Base-by-base conservation (phyloP, 1,284 basidiomycete species). In the Moesziomyces sp. region DNA sequence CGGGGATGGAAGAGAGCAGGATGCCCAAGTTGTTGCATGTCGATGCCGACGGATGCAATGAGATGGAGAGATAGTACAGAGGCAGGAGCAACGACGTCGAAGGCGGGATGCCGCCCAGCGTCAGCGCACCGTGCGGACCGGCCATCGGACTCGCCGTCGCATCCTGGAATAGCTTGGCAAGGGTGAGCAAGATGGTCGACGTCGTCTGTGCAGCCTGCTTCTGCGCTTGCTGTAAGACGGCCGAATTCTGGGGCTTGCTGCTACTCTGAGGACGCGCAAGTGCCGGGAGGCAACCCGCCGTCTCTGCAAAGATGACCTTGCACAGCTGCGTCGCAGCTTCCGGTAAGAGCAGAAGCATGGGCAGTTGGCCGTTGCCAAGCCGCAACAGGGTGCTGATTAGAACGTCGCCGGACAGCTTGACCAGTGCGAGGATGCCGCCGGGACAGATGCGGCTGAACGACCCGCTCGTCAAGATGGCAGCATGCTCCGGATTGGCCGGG, bases 1-100 rank as follows among this genome's bases (percentile, higher is more conserved):
- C 78, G 2, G 85, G 82, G 43, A 89, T 83, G 2, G 86, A 85
- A 2, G 89, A 88, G 5, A 90, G 81, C 26, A 90, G 81, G 61
- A 90, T 89, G 23, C 89, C 89, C 21, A 89, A 85, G 63, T 90
- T 89, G 77, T 90, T 90, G 83, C 87, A 87, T 5, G 87, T 88
- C 49, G 88, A 88, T 3, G 89, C 87, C 4, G 87, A 87, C 2
- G 88, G 87, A 68, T 86, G 85, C 48, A 89, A 83, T 3, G 88
- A 86, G 5, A 89, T 84, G 0, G 89, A 88, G 47, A 89, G 82
- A 73, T 90, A 90, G 76, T 89, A 89, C 45, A 89, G 84, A 42
- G 89, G 78, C 21, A 90, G 84, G 40, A 87, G 81, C 21, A 89
- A 76, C 8, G 87, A 87, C 24, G 86, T 85, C 19, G 86, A 86